Conservation (phyloP, 148 eudicot species). For the Camellia granthamiana region DNA sequence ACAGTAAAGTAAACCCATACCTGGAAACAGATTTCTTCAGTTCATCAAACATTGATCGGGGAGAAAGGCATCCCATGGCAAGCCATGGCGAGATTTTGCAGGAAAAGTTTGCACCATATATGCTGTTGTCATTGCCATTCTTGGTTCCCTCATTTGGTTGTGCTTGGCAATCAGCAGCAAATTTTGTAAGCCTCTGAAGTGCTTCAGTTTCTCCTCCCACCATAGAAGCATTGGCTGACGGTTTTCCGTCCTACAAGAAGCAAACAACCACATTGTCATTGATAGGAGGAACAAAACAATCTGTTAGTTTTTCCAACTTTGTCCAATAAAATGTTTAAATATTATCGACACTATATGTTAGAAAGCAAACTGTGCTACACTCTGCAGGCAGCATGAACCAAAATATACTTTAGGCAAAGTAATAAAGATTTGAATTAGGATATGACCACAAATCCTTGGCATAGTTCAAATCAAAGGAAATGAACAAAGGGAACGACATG, state of each 20-base stretch:
- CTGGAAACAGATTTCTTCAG: conserved; percentile 77
- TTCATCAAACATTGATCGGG: conserved; percentile 91
- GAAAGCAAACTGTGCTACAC: neutral
- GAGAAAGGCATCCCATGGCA: conserved; percentile 93
- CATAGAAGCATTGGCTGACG: conserved; percentile 63
- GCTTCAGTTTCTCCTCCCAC: conserved; percentile 98
- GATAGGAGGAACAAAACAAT: neutral
- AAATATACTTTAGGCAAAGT: neutral
- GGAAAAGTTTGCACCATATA: conserved; percentile 92
- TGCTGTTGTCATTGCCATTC: conserved; percentile 62
- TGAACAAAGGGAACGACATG: neutral
- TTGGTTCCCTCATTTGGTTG: conserved; percentile 67
- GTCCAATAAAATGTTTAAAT: neutral
- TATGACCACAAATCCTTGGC: neutral
- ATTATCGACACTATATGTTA: neutral
- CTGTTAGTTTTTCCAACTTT: neutral
- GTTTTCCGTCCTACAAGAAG: conserved; percentile 62
- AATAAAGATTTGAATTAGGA: neutral
- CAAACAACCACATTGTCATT: conserved; percentile 8
- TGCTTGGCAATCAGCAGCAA: conserved; percentile 83
- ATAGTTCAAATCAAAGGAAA: no score
- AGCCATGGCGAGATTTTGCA: conserved; percentile 99
- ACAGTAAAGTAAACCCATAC: conserved; percentile 26
- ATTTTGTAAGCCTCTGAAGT: conserved; percentile 71
- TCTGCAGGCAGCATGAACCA: neutral